Evolutionary conservation across 306 rosid genomes (phyloP), one percentile per base, ranked within the genome.

Genomic region (Vachellia collinsii): DNA sequence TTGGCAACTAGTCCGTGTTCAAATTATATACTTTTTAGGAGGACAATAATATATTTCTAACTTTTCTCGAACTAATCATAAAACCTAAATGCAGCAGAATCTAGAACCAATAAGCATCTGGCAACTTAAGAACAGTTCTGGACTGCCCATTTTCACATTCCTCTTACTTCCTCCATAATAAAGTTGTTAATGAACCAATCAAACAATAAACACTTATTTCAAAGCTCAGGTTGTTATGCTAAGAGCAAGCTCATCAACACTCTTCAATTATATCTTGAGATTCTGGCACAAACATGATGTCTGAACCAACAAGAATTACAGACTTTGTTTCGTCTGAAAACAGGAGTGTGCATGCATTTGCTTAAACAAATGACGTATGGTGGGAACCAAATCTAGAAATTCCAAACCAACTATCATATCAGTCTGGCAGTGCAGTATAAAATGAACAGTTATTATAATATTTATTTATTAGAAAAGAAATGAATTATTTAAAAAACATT

Each of bases 1-100:
- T 23, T n/a, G 72, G n/a, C 42, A 64, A 59, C 43, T 79, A 63
- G 36, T 78, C 61, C 7, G 67, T 44, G 75, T 77, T 80, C 74
- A 66, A 42, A 82, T 59, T 17, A 64, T 69, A 62, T 68, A 58
- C 58, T 16, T 47, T 36, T 43, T 63, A 54, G 41, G 61, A 54
- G 41, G 61, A 79, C 16, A 53, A 65, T 38, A 29, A 63, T 65
- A 38, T 38, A 66, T 7, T 66, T 38, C 25, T 17, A 66, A 13
- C 71, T 20, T 7, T 66, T 16, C 11, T 36, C 20, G 17, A 47
- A 53, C 17, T 13, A 67, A 67, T 16, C 59, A 62, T 62, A 11
- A 46, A 67, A 47, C 53, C 39, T 50, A 8, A 25, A 75, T 29
- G 56, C 7, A 48, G 63, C 20, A 79, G 69, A 75, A 70, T 38